Conservation (phyloP, 495 filamentous ascomycete genomes). For the Podospora pseudoanserina region DNA sequence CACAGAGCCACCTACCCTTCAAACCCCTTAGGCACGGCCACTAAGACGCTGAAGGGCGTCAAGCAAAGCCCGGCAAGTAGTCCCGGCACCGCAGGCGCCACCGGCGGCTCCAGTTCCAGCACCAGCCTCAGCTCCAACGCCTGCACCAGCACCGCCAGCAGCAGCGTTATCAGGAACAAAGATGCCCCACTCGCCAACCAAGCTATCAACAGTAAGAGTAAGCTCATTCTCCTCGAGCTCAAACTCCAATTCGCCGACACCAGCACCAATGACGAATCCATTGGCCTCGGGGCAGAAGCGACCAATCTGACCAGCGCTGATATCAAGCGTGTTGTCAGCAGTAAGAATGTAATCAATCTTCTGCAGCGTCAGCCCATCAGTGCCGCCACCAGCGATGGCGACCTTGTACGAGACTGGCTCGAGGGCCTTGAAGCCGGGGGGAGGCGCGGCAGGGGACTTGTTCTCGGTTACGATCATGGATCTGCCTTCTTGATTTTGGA, state of each 20-base stretch:
- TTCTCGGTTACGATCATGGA: constrained; percentile 37
- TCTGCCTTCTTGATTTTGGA: constrained; percentile 30
- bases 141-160: constrained; percentile 18
- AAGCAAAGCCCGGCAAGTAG: constrained; percentile 14
- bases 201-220: constrained; percentile 30
- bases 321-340: constrained; percentile 29
- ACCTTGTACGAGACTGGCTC: constrained; percentile 38
- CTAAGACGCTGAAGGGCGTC: constrained; percentile 11
- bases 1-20: too few relatives aligned
- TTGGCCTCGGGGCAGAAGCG: constrained; percentile 34
- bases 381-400: constrained; percentile 31
- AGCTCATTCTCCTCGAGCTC: constrained; percentile 45
- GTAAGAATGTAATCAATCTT: constrained; percentile 42
- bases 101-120: constrained; percentile 12
- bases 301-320: constrained; percentile 32
- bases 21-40: neutral
- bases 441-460: constrained; percentile 30
- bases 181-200: constrained; percentile 38
- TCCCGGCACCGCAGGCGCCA: constrained; percentile 15
- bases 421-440: constrained; percentile 33
- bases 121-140: constrained; percentile 14
- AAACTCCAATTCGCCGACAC: constrained; percentile 41
- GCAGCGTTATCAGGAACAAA: constrained; percentile 33
- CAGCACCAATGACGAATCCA: constrained; percentile 34
- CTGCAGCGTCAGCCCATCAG: constrained; percentile 31